Evolutionary conservation across 805 yeast genomes (phyloP), one percentile per base, ranked within the genome.

Genomic region (Cyberlindnera mrakii): DNA sequence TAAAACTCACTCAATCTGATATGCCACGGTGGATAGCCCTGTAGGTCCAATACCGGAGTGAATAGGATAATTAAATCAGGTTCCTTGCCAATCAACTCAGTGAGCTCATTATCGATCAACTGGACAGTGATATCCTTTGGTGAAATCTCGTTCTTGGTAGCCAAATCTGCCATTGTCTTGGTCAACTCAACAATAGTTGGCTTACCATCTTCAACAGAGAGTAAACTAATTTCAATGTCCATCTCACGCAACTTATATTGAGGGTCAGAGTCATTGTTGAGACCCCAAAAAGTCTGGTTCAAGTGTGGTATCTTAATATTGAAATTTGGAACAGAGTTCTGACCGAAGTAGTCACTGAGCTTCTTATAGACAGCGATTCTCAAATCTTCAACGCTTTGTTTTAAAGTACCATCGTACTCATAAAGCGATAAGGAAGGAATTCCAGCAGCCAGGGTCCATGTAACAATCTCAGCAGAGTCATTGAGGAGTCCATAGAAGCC

Each of bases 21-120:
- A 59, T 91, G 98, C 99, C 99, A 93, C 25, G 99, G 99, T 17
- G 98, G 98, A 62, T 82, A 93, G 15, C 96, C 97, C 63, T 89
- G 95, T 39, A 93, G 72, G 60, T 89, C 95, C 49, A 93, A 70
- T 11, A 73, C 71, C n/a, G 97, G 96, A 17, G 88, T 88, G 61
- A 91, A 93, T 41, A 85, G 66, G 27, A 93, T 70, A 38, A 93
- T 68, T 49, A 93, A 72, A 60, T 93, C 99, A 0, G 99, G 98
- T 60, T 93, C 99, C n/a, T 72, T 73, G 1, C 96, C 93, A 14
- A 89, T 93, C 41, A 88, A 68, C 53, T 80, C 86, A 32, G 70
- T 70, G 48, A 84, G 69, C 57, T 85, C 89, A 47, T 77, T 77
- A 61, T 90, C 91, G 32, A 93, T 77, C 46, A 85, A 71, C 34